Evolutionary conservation across 2,329 filamentous ascomycete genomes (phyloP), one percentile per base, ranked within the genome.

Genomic region (Pseudogymnoascus sp.): DNA sequence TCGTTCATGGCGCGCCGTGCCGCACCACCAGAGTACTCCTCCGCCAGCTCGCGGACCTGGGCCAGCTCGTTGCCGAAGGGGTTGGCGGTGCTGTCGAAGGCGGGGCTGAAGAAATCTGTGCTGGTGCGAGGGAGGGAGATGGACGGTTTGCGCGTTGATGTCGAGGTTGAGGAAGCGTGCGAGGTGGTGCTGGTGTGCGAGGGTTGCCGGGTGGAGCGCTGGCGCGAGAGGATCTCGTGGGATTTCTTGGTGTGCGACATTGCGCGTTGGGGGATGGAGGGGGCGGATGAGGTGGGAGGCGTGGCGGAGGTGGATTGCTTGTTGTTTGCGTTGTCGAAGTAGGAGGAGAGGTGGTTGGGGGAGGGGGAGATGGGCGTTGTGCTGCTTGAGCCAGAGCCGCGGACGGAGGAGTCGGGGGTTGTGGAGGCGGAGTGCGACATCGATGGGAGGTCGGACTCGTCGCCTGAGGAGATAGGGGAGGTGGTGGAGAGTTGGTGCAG

Each of bases 21-120:
- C 15, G 67, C 76, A 37, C 84, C 80, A 65, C 82, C 81, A 42
- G 86, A 85, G 68, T 91, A 93, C 74, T 97, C 92, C 76, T 97
- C 94, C 0, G 88, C 93, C 13, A 97, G 83, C 75, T 97, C 94
- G 60, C 92, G 91, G 25, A 97, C 90, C 75, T 97, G 89, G 62
- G 90, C 91, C 60, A 97, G 79, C 75, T 99, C 94, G 59, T 88
- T 87, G 60, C 90, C 90, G 70, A 97, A 97, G 0, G 93, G 93
- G 73, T 94, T 85, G 73, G 69, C 69, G 63, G 70, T 67, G 62
- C 64, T 68, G 69, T 62, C 64, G 69, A 65, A 65, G 69, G 69
- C 62, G 71, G 69, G 73, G 67, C 71, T 66, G 29, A 74, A 66
- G 59, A 72, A 67, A 37, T 31, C 61, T 1, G 18, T 36, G 39